A percentile compares a stretch with the other conserved stretches of the same genome.
phyloP scores from a whole-genome alignment of 305 asterid species.

The Plantago lanceolata region DNA sequence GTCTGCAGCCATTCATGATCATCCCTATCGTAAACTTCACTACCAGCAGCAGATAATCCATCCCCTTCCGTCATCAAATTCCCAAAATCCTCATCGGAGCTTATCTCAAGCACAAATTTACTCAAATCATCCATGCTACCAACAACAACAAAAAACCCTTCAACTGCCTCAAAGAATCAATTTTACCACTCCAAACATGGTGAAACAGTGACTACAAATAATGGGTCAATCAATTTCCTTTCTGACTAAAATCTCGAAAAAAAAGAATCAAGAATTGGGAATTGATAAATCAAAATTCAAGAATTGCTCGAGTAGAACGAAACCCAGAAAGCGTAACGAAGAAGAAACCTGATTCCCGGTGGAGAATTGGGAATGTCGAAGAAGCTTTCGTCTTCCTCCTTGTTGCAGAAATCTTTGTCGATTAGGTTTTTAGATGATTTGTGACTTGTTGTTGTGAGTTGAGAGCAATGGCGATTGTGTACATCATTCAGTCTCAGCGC shows the following conservation, averaged over 20 bases:
- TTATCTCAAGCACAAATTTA: slow-evolving; percentile 47
- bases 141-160: background rate
- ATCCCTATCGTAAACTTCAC: slow-evolving; percentile 33
- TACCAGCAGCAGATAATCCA: slow-evolving; percentile 11
- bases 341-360: background rate
- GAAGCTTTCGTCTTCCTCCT: background rate
- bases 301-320: background rate
- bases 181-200: background rate
- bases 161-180: background rate
- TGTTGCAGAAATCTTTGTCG: background rate
- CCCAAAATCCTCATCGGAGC: slow-evolving; percentile 76
- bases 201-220: background rate
- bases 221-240: background rate
- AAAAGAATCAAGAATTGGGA: background rate
- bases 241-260: background rate
- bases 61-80: slow-evolving; percentile 12
- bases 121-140: slow-evolving; percentile 38
- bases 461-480: background rate
- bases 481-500: background rate
- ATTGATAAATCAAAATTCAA: no score
- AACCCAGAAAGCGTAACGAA: background rate
- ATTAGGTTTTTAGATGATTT: background rate
- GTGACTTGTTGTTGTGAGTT: background rate
- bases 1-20: slow-evolving; percentile 49
- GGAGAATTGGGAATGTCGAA: slow-evolving; percentile 1